These are phyloP conservation scores for Nemania bipapillata DNA, from an alignment of 2,329 filamentous ascomycete genomes.

Conservation along the genomic window DNA sequence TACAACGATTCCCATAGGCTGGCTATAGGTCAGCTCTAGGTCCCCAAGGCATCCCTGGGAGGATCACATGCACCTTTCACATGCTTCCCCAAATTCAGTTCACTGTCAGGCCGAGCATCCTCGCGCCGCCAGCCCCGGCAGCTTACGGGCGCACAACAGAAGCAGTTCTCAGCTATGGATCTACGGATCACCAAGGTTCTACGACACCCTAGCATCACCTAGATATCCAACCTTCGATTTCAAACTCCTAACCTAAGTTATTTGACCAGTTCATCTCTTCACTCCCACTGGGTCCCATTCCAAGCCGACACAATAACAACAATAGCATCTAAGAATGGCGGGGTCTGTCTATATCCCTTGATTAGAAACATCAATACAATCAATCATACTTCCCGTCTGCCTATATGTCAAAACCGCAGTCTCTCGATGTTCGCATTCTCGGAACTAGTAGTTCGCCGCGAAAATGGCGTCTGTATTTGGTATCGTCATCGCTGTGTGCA, in stretches of 20 bases:
- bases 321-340: slow-evolving; percentile 25
- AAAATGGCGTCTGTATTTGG: slow-evolving; percentile 46
- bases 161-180: background rate
- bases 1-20: background rate
- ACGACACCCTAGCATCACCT: background rate
- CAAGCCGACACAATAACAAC: background rate
- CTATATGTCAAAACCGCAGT: background rate
- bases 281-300: background rate
- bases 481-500: slow-evolving; percentile 62
- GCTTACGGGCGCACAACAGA: no score
- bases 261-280: background rate
- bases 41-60: slow-evolving; percentile 12
- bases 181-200: background rate
- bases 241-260: background rate
- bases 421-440: slow-evolving; percentile 30
- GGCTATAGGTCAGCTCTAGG: background rate
- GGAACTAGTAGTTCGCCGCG: slow-evolving; percentile 21
- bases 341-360: slow-evolving; percentile 15
- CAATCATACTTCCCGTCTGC: slow-evolving; percentile 3
- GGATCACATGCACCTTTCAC: slow-evolving; percentile 34
- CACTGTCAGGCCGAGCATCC: slow-evolving; percentile 29
- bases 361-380: slow-evolving; percentile 6
- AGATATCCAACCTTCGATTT: background rate
- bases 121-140: background rate
- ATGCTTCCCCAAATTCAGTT: slow-evolving; percentile 25